phyloP scores from a whole-genome alignment of 2,329 filamentous ascomycete species.

The Penicillium brevicompactum region DNA sequence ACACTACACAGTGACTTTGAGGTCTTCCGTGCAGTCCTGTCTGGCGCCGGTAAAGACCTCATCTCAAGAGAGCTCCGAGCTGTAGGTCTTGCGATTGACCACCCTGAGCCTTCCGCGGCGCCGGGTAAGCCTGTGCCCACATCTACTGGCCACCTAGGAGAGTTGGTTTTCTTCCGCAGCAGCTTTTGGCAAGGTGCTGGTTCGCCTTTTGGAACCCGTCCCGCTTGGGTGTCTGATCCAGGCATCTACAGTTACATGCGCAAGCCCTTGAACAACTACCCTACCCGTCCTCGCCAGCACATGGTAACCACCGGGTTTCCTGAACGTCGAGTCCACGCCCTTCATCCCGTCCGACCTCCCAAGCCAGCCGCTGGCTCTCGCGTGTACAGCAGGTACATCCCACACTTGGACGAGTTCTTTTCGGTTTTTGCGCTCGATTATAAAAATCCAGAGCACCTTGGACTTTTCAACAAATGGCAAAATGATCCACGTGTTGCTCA shows the following conservation, averaged over 20 bases:
- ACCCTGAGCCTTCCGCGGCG: conserved; percentile 41
- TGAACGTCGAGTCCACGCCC: conserved; percentile 55
- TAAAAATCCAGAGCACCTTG: conserved; percentile 62
- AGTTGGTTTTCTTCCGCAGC: conserved; percentile 53
- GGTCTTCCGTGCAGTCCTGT: conserved; percentile 36
- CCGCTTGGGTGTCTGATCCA: conserved; percentile 59
- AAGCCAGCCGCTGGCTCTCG: conserved; percentile 71
- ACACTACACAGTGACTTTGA: conserved; percentile 35
- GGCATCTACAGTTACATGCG: conserved; percentile 22
- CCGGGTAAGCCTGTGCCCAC: conserved; percentile 40
- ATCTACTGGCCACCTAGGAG: conserved; percentile 37
- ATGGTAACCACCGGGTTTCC: conserved; percentile 51
- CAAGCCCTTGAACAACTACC: conserved; percentile 24
- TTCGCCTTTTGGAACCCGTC: conserved; percentile 65
- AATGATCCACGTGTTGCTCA: conserved; percentile 78
- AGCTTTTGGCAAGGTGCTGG: conserved; percentile 71
- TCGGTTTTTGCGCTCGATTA: conserved; percentile 74
- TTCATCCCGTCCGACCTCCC: conserved; percentile 69
- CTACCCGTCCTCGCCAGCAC: conserved; percentile 27
- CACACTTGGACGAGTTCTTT: conserved; percentile 73
- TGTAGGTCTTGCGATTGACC: conserved; percentile 46
- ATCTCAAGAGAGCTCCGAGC: conserved; percentile 33
- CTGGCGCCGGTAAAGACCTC: conserved; percentile 28
- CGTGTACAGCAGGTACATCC: conserved; percentile 76
- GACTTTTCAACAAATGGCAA: conserved; percentile 76